Evolutionary conservation across 2,329 filamentous ascomycete species (phyloP).

Genomic region (Fusarium citri): DNA sequence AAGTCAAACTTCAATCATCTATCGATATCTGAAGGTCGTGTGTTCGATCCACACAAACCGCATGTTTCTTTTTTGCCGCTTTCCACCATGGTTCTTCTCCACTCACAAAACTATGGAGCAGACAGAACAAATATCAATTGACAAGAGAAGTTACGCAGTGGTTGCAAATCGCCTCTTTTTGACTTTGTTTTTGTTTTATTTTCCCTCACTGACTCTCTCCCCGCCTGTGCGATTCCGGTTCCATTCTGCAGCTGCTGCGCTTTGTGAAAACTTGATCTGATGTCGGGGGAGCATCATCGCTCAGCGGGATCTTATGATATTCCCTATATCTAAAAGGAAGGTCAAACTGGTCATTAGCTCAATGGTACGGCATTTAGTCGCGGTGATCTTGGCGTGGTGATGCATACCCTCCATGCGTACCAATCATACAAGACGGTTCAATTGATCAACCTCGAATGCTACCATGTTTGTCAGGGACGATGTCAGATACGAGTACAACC

Average conservation of each 20-base stretch:
- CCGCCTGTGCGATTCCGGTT: too few relatives aligned
- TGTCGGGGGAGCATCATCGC: too few relatives aligned
- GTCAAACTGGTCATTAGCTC: background rate
- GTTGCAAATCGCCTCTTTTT: too few relatives aligned
- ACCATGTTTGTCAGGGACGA: background rate
- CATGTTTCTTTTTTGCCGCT: conserved; percentile 4
- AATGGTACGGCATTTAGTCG: background rate
- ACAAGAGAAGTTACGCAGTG: too few relatives aligned
- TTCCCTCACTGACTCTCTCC: too few relatives aligned
- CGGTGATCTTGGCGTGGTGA: background rate
- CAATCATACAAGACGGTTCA: background rate
- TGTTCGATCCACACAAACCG: conserved; percentile 48
- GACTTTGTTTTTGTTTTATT: too few relatives aligned
- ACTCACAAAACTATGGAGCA: too few relatives aligned
- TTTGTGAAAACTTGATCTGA: too few relatives aligned
- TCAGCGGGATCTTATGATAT: too few relatives aligned
- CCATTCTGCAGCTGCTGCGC: too few relatives aligned
- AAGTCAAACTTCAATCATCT: conserved; percentile 37
- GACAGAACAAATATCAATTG: too few relatives aligned
- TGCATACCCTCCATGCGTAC: background rate
- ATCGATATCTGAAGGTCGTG: conserved; percentile 45
- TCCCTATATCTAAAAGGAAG: background rate
- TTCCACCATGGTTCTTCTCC: too few relatives aligned
- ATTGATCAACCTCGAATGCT: background rate
- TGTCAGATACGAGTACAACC: background rate